Evolutionary conservation across 2,329 filamentous ascomycete genomes (phyloP), one percentile per base, ranked within the genome.

Genomic region (Raffaelea albimanens): DNA sequence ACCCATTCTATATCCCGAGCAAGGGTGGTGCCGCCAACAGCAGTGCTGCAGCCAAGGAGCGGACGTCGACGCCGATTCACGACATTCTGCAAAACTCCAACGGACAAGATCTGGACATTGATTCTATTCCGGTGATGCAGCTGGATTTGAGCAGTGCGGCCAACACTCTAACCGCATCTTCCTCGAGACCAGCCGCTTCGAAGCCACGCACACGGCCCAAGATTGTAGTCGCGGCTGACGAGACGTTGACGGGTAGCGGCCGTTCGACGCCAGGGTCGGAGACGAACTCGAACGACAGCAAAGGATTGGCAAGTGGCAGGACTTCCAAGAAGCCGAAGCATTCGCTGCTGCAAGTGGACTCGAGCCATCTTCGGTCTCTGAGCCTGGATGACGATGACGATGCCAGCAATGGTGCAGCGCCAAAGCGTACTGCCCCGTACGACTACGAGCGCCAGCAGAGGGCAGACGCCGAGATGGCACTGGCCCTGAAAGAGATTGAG

Each of bases 101-200:
- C 59, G 83, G 82, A 2, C 81, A 83, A 2, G 84, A 86, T 40
- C 69, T 97, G 9, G 91, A 98, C 60, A 83, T 98, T 40, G 93
- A 98, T 64, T 80, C 87, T 2, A 98, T 98, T 57, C 93, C 93
- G 2, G 91, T 98, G 58, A 93, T 98, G 81, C 82, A 95, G 61
- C 74, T 98, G 42, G 83, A 94, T 52, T 75, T 96, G 14, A 16
- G 8, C 82, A 83, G 29, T 23, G 46, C 3, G 25, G 48, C 16
- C 21, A 41, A 7, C 20, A 29, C 59, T 14, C 49, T 59, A 14
- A 13, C 33, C 14, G 62, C 43, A 47, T 61, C 59, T 20, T 40
- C 51, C 34, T 29, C 25, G 25, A 54, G 53, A 22, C 55, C 58
- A 38, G 50, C 59, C 19, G 42, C 56, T 5, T 56, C 59, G 33